Evolutionary conservation across 164 flowering plant species (phyloP).

Genomic region (Vitis amurensis): DNA sequence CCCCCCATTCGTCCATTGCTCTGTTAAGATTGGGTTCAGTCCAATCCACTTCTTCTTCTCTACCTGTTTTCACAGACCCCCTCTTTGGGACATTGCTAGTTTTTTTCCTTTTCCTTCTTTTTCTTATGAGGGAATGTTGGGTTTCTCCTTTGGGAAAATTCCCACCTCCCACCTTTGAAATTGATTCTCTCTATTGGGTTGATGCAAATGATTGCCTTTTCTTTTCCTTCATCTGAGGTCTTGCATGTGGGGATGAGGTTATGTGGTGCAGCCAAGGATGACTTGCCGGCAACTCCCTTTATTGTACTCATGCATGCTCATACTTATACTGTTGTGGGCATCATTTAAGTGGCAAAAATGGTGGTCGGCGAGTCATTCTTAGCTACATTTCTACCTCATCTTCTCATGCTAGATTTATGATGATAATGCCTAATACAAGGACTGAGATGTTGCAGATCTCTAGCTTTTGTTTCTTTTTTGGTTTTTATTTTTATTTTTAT

Average conservation of each 20-base stretch:
- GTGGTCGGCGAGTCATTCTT: conserved; percentile 44
- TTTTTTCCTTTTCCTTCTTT: conserved; percentile 1
- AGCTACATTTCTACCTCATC: conserved; percentile 45
- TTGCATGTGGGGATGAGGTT: conserved; percentile 48
- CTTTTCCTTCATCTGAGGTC: conserved; percentile 32
- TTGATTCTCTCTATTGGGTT: conserved; percentile 2
- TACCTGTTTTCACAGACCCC: conserved; percentile 2
- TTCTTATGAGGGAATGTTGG: conserved; percentile 7
- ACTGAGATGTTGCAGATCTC: no score
- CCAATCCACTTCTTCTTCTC: conserved; percentile 29
- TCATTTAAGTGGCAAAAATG: neutral
- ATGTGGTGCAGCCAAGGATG: conserved; percentile 53
- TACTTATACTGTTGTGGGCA: no score
- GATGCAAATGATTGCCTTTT: neutral
- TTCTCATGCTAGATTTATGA: conserved; percentile 44
- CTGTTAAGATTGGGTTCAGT: conserved; percentile 1
- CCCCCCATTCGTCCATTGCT: conserved; percentile 9
- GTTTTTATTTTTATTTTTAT: no score
- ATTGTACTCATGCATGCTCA: neutral
- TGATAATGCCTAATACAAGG: conserved; percentile 8
- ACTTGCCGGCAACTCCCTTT: conserved; percentile 44
- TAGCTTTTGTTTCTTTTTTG: no score
- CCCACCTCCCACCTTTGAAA: neutral
- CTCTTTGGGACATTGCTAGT: conserved; percentile 4
- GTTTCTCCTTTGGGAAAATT: conserved; percentile 24